Base-by-base conservation (phyloP, 768 basidiomycete genomes). In the Agrocybe chaxingu region DNA sequence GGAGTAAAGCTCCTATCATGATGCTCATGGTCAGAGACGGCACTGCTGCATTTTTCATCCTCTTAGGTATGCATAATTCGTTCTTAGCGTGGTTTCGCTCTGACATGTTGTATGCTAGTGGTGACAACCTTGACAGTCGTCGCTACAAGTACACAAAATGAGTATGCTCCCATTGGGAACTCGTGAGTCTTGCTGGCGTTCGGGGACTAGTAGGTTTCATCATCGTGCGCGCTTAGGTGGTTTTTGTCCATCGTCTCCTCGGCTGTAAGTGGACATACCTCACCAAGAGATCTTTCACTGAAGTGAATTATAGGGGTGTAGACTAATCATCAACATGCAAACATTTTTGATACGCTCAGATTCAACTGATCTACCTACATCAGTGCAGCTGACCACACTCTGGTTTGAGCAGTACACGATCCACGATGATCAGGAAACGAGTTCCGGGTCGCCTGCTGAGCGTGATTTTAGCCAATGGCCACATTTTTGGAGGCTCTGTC, bases 1-100 rank as follows among this genome's bases (percentile, higher is more conserved):
- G 66, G 66, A 67, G 66, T 13, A 67, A 66, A 29, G 53, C 56
- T 1, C 73, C 70, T 4, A 57, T 75, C 3, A 54, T 70, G 29
- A 59, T 59, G 6, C 60, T 74, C 18, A 63, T 75, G 36, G 55
- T 73, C 45, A 64, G 66, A 38, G 74, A 77, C 53, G 69, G 72
- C 7, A 62, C 66, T 8, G 58, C 65, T 19, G 66, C 66, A 3
- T 74, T 69, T 50, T 24, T 66, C 19, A 30, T 66, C 8, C 45
- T 73, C 11, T 62, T 74, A 40, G 50, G 76, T 75, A 44, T 19
- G 66, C 42, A 0, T 5, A 18, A 1, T 10, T 3, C 12, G 30
- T 3, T 40, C 4, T 45, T 12, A 36, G 18, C 24, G 24, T 24
- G 4, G 19, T 19, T 47, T 29, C 9, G 31, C 37, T 33, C 37